A percentile compares a stretch with the other conserved stretches of the same genome.
phyloP scores from a whole-genome alignment of 768 basidiomycete species.

The Termitomyces sp. region DNA sequence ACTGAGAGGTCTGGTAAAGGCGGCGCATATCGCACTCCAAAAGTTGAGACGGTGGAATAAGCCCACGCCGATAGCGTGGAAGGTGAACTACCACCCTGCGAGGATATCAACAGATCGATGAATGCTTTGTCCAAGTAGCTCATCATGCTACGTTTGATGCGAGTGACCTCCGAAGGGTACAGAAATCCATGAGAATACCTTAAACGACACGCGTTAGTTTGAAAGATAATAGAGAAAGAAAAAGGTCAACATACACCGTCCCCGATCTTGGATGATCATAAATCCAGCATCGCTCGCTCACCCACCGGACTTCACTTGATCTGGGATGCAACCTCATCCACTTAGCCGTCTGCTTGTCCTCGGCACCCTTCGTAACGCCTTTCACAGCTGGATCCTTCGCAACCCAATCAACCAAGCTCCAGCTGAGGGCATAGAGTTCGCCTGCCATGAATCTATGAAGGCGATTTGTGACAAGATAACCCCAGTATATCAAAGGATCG shows the following conservation, averaged over 20 bases:
- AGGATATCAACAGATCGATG: slow-evolving; percentile 26
- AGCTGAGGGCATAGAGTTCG: slow-evolving; percentile 86
- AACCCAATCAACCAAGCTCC: slow-evolving; percentile 83
- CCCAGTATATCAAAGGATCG: slow-evolving; percentile 83
- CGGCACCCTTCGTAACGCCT: slow-evolving; percentile 67
- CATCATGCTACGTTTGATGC: slow-evolving; percentile 54
- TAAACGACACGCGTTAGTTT: slow-evolving; percentile 3
- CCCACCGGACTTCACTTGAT: slow-evolving; percentile 78
- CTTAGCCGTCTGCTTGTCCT: slow-evolving; percentile 89
- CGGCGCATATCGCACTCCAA: slow-evolving; percentile 68
- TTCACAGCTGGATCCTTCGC: slow-evolving; percentile 69
- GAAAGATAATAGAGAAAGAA: slow-evolving; percentile 2
- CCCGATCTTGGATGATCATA: slow-evolving; percentile 95
- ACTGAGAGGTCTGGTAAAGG: slow-evolving; percentile 63
- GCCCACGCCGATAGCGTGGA: slow-evolving; percentile 36
- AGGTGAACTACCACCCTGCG: slow-evolving; percentile 23
- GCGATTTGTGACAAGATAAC: slow-evolving; percentile 83
- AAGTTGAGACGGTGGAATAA: slow-evolving; percentile 74
- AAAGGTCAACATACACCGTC: slow-evolving; percentile 64
- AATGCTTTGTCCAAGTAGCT: slow-evolving; percentile 42
- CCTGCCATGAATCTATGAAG: slow-evolving; percentile 94
- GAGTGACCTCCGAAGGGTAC: slow-evolving; percentile 81
- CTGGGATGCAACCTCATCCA: slow-evolving; percentile 90
- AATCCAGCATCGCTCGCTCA: slow-evolving; percentile 92
- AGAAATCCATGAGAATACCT: slow-evolving; percentile 94